Evolutionary conservation across 768 basidiomycete species (phyloP), one percentile per base, ranked within the genome.

Genomic region (Cytidiella melzeri): DNA sequence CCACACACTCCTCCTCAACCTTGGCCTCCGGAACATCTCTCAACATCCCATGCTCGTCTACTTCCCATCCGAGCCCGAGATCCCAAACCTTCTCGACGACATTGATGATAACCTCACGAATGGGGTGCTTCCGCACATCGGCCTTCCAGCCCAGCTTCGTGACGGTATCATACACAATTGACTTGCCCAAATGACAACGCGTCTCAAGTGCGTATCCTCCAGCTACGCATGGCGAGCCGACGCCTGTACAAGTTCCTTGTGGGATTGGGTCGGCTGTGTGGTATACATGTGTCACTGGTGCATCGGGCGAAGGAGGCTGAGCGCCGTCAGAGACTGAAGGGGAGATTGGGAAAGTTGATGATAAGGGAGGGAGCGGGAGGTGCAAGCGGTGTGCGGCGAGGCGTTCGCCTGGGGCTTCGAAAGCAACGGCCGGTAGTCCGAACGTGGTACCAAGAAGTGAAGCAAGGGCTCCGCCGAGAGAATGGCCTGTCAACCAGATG

Each of bases 181-280:
- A 71, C 63, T 70, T 69, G 24, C 84, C 84, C 2, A 81, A 69
- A 59, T 86, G 84, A 52, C 84, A 87, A 12, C 66, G 65, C 26
- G 74, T 75, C 62, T 81, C 81, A 30, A 81, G 63, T 27, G 81
- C 84, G 56, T 79, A 86, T n/a, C 84, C 84, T 10, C 73, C 84
- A 39, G 75, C 72, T 34, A 78, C 74, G 51, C 84, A 87, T 0
- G 71, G 61, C 9, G 75, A 80, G 13, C 68, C 52, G 18, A 71
- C 41, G 24, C 79, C 79, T 4, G 71, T 79, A 59, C 80, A 81
- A 21, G 69, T 61, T 23, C 77, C 76, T 52, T 78, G 79, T 5
- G 84, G 79, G 56, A 87, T 80, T 5, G 84, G 84, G 61, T 87
- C 84, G 28, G 84, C 84, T 27, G 71, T 87, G 63, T 86, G 79